Evolutionary conservation across 148 eudicot genomes (phyloP).

Genomic region (Vaccinium macrocarpon): DNA sequence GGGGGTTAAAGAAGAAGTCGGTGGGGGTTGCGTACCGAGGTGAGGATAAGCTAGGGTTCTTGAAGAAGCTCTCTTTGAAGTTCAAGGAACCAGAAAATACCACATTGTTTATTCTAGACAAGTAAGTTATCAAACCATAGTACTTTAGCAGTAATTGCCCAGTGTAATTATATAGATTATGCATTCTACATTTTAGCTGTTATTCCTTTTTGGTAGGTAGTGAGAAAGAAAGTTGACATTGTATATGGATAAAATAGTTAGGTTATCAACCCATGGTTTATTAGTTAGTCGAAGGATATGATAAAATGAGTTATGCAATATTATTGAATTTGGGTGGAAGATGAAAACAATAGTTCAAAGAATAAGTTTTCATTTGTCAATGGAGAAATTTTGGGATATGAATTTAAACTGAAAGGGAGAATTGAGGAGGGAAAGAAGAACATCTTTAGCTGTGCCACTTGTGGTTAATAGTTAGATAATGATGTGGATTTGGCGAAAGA

Average conservation of each 20-base stretch:
- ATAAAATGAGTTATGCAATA: background rate
- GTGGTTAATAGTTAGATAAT: background rate
- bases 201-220: background rate
- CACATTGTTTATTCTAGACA: conserved; percentile 84
- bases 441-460: background rate
- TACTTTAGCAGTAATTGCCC: background rate
- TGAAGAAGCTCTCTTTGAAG: conserved; percentile 81
- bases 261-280: background rate
- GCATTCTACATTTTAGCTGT: background rate
- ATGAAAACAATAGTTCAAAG: background rate
- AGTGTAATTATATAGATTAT: background rate
- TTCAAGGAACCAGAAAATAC: conserved; percentile 89
- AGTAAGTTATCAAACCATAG: conserved; percentile 44
- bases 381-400: background rate
- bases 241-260: background rate
- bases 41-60: conserved; percentile 77
- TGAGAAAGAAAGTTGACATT: background rate
- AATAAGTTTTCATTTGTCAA: background rate
- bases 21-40: conserved; percentile 64
- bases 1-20: conserved; percentile 70
- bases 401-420: background rate
- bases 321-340: background rate
- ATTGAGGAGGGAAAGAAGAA: background rate
- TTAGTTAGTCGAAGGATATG: background rate
- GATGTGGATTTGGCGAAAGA: background rate